Percentiles rank a stretch among this genome's conserved stretches.
Conservation (phyloP, 176 grass and related monocot species). For the Bromus sterilis region DNA sequence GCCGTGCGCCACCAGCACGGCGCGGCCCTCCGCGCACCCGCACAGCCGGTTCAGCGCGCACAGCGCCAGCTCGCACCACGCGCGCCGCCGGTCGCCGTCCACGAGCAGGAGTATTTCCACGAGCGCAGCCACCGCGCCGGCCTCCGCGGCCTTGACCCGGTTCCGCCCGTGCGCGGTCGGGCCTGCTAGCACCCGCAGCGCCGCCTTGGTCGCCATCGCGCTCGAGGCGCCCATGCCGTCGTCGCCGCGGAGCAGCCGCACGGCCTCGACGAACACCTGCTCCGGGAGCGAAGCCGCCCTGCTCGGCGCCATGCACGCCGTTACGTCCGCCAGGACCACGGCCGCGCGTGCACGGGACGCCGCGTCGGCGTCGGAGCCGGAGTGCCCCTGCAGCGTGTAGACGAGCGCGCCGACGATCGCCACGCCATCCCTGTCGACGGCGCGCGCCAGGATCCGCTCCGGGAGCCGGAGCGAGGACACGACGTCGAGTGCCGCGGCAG, state of each 20-base stretch:
- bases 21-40: conserved; percentile 65
- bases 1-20: conserved; percentile 46
- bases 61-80: conserved; percentile 49
- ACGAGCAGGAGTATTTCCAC: conserved; percentile 42
- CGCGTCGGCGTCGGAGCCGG: conserved; percentile 17
- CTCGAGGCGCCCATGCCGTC: not conserved
- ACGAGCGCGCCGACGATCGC: conserved; percentile 34
- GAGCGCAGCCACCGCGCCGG: conserved; percentile 40
- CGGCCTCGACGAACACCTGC: conserved; percentile 29
- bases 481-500: conserved; percentile 38
- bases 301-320: conserved; percentile 13
- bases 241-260: conserved; percentile 31
- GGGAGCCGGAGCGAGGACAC: conserved; percentile 37
- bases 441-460: conserved; percentile 10
- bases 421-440: conserved; percentile 9
- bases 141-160: conserved; percentile 48
- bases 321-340: conserved; percentile 25
- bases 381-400: conserved; percentile 5
- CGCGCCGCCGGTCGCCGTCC: not conserved
- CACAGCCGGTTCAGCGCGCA: conserved; percentile 60
- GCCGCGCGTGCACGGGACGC: conserved; percentile 33
- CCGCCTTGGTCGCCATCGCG: conserved; percentile 27
- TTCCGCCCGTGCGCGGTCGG: conserved; percentile 41
- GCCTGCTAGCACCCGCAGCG: conserved; percentile 34
- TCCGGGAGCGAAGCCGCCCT: conserved; percentile 17